Base-by-base conservation (phyloP, 1,139 yeast species). In the Lodderomyces jiufengensis region DNA sequence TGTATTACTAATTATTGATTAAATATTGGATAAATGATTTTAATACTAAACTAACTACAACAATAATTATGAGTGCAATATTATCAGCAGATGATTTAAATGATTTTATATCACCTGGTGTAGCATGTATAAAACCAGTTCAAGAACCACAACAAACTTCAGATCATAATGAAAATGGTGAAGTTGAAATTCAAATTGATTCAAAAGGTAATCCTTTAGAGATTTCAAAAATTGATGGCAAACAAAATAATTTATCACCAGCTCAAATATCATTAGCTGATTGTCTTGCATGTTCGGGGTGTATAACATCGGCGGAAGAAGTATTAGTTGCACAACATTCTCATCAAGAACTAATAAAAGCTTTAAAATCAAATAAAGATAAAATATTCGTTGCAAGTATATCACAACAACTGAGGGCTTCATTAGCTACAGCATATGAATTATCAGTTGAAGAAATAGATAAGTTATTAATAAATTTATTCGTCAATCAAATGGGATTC, bases 281-380 rank as follows among this genome's bases (percentile, higher is more conserved):
- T 64, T 92, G 99, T 59, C 66, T 92, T 36, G 98, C 98, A 0
- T 92, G 99, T 53, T 81, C 95, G 3, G 99, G 99, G 2, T 92
- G 99, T 58, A 88, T 92, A 42, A 92, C 98, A 0, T 85, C 95
- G 9, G 95, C 97, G 10, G 99, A 92, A 54, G 95, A 90, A 47
- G 90, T 92, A 14, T 64, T 92, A 35, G 85, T 92, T 29, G 87
- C 95, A 3, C 82, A 87, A 48, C 98, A 92, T 57, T 85, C 95
- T 25, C 95, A 90, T 51, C 76, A 75, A 24, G 94, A 88, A 49
- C 70, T 92, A 35, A 48, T 86, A 21, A 73, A 76, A 34, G 85
- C 81, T 16, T 61, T 86, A 45, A 54, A 62, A 32, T 32, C 38
- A 25, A 55, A 57, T 14, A 57, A 63, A 20, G 42, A 49, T 20